Percentiles rank a stretch among this genome's conserved stretches.
These are phyloP conservation scores for Geotrichum candidum DNA, from an alignment of 1,139 yeast species.

Conservation along the genomic window DNA sequence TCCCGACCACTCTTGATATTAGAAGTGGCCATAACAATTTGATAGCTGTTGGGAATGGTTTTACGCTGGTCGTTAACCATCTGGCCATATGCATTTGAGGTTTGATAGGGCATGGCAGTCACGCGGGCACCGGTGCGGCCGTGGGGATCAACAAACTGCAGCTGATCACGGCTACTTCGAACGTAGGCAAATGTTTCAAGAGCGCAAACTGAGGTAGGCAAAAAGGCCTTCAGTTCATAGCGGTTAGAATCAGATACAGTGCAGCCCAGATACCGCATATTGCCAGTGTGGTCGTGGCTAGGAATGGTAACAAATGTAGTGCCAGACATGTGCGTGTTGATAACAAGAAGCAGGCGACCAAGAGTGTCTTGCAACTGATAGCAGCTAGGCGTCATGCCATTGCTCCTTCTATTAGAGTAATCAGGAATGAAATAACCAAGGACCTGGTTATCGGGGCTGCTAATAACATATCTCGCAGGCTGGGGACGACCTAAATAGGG, in stretches of 20 bases:
- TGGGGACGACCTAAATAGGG: not conserved
- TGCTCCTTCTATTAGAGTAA: not conserved
- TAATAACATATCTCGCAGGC: not conserved
- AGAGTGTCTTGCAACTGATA: not conserved
- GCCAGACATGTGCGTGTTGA: not conserved
- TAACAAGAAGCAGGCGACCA: not conserved
- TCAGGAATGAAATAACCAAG: not conserved
- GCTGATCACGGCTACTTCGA: not conserved
- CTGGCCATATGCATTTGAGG: not conserved
- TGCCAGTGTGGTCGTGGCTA: not conserved
- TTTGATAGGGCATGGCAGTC: not conserved
- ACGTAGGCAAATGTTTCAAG: not conserved
- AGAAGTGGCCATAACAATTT: not conserved
- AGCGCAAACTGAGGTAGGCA: not conserved
- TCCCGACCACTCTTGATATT: not conserved
- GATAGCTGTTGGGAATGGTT: not conserved
- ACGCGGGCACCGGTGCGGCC: not conserved
- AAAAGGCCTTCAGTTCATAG: not conserved
- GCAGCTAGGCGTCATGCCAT: not conserved
- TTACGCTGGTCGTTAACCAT: not conserved
- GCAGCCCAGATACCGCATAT: not conserved
- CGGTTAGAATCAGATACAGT: not conserved
- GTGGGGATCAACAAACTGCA: not conserved
- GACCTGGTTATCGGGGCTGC: not conserved
- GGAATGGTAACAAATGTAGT: not conserved